Evolutionary conservation across 768 basidiomycete genomes (phyloP).

Genomic region (Serpula lacrymans): DNA sequence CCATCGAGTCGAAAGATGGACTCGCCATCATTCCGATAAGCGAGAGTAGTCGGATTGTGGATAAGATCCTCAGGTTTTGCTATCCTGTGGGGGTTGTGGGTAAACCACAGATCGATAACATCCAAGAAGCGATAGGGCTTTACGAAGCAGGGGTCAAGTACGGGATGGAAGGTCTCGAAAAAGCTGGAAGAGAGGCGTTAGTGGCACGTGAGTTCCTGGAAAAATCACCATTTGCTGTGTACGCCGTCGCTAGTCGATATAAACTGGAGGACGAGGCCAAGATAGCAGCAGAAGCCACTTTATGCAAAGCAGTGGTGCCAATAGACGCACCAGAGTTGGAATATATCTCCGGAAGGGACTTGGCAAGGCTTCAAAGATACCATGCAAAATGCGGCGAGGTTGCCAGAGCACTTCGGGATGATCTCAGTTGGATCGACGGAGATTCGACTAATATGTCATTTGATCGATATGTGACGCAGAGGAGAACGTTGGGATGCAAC

Average conservation of each 20-base stretch:
- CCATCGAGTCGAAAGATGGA: neutral
- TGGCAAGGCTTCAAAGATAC: constrained; percentile 10
- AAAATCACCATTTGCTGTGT: constrained; percentile 17
- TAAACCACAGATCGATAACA: too few species aligned
- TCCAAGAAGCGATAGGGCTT: neutral
- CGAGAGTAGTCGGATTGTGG: neutral
- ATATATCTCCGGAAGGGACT: constrained; percentile 13
- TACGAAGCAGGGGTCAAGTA: neutral
- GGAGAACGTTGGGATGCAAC: too few species aligned
- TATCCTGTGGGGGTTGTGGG: neutral
- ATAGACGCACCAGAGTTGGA: constrained; percentile 17
- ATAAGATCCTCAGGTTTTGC: neutral
- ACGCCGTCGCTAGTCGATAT: constrained; percentile 23
- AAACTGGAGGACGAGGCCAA: constrained; percentile 14
- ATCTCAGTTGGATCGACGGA: neutral
- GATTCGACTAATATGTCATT: too few species aligned
- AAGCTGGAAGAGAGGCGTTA: constrained; percentile 5
- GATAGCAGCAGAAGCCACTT: constrained; percentile 17
- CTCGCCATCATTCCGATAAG: neutral
- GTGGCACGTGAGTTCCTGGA: constrained; percentile 7
- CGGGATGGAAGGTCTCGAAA: neutral
- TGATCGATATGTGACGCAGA: too few species aligned
- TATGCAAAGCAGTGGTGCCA: constrained; percentile 17
- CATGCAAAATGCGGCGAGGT: constrained; percentile 1
- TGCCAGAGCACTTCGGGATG: neutral